These are phyloP conservation scores for Phytophthora megakarya DNA, from an alignment of 352 stramenopile genomes.

Conservation along the genomic window DNA sequence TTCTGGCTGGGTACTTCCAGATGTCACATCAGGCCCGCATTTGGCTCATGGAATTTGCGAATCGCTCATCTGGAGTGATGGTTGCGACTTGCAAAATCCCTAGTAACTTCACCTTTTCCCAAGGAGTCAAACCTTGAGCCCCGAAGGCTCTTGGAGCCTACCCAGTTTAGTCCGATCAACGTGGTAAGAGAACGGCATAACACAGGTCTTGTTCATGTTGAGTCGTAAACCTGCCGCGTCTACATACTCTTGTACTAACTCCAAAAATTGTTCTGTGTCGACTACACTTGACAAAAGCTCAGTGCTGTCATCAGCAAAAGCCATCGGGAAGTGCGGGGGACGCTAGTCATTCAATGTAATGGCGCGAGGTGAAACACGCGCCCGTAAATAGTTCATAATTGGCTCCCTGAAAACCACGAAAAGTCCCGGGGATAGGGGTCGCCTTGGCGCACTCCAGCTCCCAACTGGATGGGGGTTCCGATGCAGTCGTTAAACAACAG, in stretches of 20 bases:
- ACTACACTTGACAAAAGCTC: background rate
- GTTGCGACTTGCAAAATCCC: background rate
- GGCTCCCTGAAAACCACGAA: constrained; percentile 22
- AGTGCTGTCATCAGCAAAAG: constrained; percentile 24
- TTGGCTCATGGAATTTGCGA: too few species aligned
- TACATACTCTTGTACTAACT: background rate
- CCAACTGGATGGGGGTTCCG: constrained; percentile 8
- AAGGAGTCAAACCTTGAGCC: background rate
- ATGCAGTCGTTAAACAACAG: constrained; percentile 19
- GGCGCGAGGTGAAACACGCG: background rate
- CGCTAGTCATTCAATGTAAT: background rate
- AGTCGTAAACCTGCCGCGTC: constrained; percentile 1
- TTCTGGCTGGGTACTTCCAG: too few species aligned
- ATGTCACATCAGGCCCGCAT: too few species aligned
- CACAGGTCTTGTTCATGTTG: constrained; percentile 12
- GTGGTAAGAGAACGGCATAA: background rate
- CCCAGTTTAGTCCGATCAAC: too few species aligned
- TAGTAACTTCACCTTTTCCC: background rate
- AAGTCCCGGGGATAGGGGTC: constrained; percentile 23
- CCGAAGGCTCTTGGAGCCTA: background rate
- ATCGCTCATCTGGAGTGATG: too few species aligned
- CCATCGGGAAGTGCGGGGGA: background rate
- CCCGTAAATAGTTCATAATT: constrained; percentile 11
- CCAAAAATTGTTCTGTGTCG: background rate
- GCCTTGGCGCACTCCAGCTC: constrained; percentile 18